A percentile compares a stretch with the other conserved stretches of the same genome.
Conservation (phyloP, 2,329 filamentous ascomycete species). For the Trichoderma sp. region DNA sequence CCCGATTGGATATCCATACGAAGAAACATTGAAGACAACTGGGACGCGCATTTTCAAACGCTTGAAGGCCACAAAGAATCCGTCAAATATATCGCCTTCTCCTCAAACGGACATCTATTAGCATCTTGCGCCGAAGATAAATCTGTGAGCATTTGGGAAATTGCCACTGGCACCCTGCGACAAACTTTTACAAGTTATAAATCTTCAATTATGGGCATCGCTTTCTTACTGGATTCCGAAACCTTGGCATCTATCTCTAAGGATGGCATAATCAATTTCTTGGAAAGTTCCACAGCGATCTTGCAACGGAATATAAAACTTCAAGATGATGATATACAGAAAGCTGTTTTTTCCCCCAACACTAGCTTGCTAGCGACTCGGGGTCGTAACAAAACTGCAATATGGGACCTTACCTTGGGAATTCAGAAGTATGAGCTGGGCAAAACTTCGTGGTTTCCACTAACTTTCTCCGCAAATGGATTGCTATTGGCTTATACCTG, state of each 20-base stretch:
- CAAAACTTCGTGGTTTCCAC: neutral
- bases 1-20: neutral
- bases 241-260: neutral
- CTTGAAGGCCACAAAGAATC: neutral
- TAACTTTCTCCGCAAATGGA: neutral
- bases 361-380: neutral
- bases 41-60: neutral
- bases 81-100: rapidly evolving
- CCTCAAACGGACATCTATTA: neutral
- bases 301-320: neutral
- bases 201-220: neutral
- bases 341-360: neutral
- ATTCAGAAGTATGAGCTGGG: neutral
- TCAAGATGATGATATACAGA: rapidly evolving
- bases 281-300: neutral
- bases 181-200: neutral
- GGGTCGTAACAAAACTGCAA: rapidly evolving
- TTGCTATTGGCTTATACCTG: neutral
- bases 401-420: neutral
- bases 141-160: neutral
- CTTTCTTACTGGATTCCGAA: neutral
- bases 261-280: neutral
- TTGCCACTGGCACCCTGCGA: neutral
- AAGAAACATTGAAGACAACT: neutral
- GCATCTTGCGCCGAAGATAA: neutral